Base-by-base conservation (phyloP, 345 rosid species). In the Camelina neglecta region DNA sequence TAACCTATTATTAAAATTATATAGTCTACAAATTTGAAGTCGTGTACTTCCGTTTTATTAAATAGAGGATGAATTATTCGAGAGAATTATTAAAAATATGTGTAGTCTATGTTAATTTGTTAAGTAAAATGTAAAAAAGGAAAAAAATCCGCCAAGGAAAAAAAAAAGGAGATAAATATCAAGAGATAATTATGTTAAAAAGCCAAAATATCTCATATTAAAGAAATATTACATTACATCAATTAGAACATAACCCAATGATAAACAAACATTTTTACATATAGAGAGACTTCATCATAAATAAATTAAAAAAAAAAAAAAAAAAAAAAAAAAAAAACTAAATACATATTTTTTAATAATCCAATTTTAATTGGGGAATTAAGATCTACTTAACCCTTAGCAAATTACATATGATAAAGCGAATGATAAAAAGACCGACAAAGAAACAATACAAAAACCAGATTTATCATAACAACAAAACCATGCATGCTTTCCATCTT, bases 381-480 rank as follows among this genome's bases (percentile, higher is more conserved):
- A 58, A 66, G 7, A 48, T 49, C 44, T 58, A 26, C 60, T 58
- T 26, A 58, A 26, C 39, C 60, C 16, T 75, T 59, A 49, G 5
- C 66, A 13, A 24, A 57, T 10, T 36, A 15, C 65, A 45, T 55
- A 65, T 10, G 15, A 1, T 24, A 7, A 8, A 11, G 18, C 21
- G 49, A 29, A 66, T 2, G 45, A 60, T 11, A 26, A 39, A 16
- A 26, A 8, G 44, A 44, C 16, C 18, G 12, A 53, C 1, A 6
- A n/a, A n/a, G 11, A 26, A 68, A 51, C 16, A 18, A 31, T 26
- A 15, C 0, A 2, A 31, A 53, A 38, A 23, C 4, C 51, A 44
- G 49, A 72, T 24, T n/a, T 20, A 59, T 10, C 18, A 36, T 48
- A 29, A 55, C 36, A 29, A 29, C 5, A 29, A 29, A 4, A 29